Conservation (phyloP, 495 filamentous ascomycete genomes). For the Xylaria cubensis region DNA sequence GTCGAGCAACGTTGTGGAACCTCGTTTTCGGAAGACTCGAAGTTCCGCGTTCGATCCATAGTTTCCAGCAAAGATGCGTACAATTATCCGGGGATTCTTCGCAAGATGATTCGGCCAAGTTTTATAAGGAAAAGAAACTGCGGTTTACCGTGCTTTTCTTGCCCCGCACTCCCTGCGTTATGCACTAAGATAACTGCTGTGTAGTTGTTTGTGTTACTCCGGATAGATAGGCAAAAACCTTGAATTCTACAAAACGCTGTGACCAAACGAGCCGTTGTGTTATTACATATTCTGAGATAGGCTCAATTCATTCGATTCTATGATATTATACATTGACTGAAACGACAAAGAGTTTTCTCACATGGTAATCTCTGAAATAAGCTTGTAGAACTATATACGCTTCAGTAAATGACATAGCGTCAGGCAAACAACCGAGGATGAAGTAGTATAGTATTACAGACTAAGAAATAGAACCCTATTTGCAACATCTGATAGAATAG, state of each 20-base stretch:
- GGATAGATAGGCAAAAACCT: neutral
- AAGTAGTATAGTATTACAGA: neutral
- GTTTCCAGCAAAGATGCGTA: neutral
- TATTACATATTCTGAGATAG: neutral
- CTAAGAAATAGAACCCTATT: neutral
- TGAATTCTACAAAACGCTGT: neutral
- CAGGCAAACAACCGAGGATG: neutral
- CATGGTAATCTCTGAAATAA: neutral
- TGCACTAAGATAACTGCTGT: neutral
- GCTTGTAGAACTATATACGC: neutral
- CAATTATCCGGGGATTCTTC: neutral
- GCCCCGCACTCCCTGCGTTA: neutral
- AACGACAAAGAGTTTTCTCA: neutral
- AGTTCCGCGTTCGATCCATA: neutral
- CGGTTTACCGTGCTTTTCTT: neutral
- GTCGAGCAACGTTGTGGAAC: neutral
- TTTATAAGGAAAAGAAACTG: neutral
- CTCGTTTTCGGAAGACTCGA: neutral
- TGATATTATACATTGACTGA: neutral
- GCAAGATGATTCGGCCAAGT: neutral
- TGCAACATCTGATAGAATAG: neutral
- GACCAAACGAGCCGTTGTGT: too few relatives aligned
- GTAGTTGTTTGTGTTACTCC: neutral
- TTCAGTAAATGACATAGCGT: neutral
- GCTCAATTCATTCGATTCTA: neutral